A percentile compares a stretch with the other conserved stretches of the same genome.
These are phyloP conservation scores for Penicillium nucicola DNA, from an alignment of 495 filamentous ascomycete species.

Conservation along the genomic window DNA sequence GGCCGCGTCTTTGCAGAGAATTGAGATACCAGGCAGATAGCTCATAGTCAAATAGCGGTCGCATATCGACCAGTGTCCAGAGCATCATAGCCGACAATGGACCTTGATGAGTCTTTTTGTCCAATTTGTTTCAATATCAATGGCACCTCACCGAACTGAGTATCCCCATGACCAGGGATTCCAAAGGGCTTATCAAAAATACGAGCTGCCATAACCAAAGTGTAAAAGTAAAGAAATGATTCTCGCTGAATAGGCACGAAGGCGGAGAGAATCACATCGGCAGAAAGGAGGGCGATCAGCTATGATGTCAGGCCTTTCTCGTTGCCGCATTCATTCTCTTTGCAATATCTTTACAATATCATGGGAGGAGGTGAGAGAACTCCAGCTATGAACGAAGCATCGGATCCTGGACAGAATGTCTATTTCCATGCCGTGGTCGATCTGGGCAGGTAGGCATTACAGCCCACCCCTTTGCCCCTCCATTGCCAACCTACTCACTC, in stretches of 20 bases:
- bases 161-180: too few species aligned
- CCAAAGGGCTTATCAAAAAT: too few species aligned
- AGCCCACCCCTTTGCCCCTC: not conserved
- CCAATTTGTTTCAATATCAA: too few species aligned
- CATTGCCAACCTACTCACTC: not conserved
- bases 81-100: too few species aligned
- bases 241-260: too few species aligned
- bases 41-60: too few species aligned
- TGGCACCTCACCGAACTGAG: too few species aligned
- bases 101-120: too few species aligned
- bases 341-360: not conserved
- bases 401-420: conserved; percentile 5
- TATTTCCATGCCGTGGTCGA: conserved; percentile 28
- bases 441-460: conserved; percentile 25
- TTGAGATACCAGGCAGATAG: not conserved
- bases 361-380: conserved; percentile 17
- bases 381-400: not conserved
- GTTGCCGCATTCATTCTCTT: not conserved
- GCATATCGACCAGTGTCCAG: too few species aligned
- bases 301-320: conserved; percentile 6
- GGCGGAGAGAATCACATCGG: not conserved
- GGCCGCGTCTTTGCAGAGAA: conserved; percentile 18
- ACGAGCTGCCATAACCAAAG: too few species aligned
- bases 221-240: too few species aligned
- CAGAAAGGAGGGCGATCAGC: not conserved